Evolutionary conservation across 805 yeast species (phyloP).

Genomic region (Zygoascus bituminiphila): DNA sequence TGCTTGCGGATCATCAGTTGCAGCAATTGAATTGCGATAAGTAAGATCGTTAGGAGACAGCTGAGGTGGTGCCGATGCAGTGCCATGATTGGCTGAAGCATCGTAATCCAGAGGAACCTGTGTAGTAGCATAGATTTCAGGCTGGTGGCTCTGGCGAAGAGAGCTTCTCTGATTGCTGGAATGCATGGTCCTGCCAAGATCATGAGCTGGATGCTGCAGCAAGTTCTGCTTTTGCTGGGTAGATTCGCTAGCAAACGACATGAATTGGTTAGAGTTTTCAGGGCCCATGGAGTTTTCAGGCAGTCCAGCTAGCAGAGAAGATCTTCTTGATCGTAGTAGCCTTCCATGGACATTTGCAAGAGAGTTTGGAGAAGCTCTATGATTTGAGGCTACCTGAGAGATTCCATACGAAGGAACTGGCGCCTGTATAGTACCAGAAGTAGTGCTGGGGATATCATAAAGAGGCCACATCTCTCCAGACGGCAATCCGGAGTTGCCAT

Average conservation of each 20-base stretch:
- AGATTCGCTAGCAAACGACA: conserved; percentile 3
- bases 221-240: conserved; percentile 3
- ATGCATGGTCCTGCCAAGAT: background rate
- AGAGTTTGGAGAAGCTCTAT: background rate
- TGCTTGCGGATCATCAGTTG: background rate
- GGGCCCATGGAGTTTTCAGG: background rate
- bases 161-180: background rate
- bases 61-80: background rate
- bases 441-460: background rate
- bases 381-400: background rate
- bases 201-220: background rate
- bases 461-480: background rate
- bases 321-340: conserved; percentile 1
- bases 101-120: background rate
- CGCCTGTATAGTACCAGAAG: background rate
- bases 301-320: conserved; percentile 1
- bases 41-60: background rate
- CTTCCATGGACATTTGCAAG: background rate
- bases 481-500: background rate
- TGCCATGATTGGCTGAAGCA: background rate
- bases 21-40: background rate
- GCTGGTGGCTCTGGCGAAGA: background rate
- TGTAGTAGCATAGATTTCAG: background rate
- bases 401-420: background rate
- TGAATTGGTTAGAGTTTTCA: background rate